Base-by-base conservation (phyloP, 148 eudicot genomes). In the Salicornia ramosissima region DNA sequence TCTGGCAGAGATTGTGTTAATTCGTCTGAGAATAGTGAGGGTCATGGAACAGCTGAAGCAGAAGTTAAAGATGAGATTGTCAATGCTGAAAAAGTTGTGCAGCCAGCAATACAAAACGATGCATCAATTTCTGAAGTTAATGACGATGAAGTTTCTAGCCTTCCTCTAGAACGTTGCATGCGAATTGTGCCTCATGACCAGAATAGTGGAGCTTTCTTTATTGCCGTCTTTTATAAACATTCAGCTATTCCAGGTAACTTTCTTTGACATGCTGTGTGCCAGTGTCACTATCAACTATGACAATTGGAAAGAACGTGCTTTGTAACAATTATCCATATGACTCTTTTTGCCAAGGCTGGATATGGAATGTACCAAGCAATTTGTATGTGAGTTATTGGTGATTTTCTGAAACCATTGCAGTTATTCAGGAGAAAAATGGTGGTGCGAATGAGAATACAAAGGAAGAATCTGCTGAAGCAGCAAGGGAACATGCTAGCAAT, bases 121-220 rank as follows among this genome's bases (percentile, higher is more conserved):
- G 78, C 69, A 52, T 73, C 81, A 68, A 56, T 71, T 18, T 51
- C 76, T 50, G 75, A 77, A 59, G 67, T 30, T 74, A 49, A 71
- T 53, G 83, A 85, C 30, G 83, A 76, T 58, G 97, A 91, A 76
- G 68, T 80, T 72, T 94, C 93, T 54, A 78, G 63, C 76, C 80
- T 94, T 29, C 97, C 99, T 63, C 85, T 94, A 59, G 99, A 90
- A 79, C 87, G 82, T 52, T 94, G 99, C 78, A 90, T 94, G 91
- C 85, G 99, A 78, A 87, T 94, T 82, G 86, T 94, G 65, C 99
- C 99, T 57, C 99, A 94, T 84, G 99, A 94, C 73, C 99, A 94
- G 77, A 91, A 94, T 75, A 87, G 80, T 64, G 99, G 99, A 64
- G 89, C 99, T 72, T 94, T 94, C 80, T 94, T 94, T 75, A 85